Base-by-base conservation (phyloP, 2,329 filamentous ascomycete genomes). In the Beauveria caledonica region DNA sequence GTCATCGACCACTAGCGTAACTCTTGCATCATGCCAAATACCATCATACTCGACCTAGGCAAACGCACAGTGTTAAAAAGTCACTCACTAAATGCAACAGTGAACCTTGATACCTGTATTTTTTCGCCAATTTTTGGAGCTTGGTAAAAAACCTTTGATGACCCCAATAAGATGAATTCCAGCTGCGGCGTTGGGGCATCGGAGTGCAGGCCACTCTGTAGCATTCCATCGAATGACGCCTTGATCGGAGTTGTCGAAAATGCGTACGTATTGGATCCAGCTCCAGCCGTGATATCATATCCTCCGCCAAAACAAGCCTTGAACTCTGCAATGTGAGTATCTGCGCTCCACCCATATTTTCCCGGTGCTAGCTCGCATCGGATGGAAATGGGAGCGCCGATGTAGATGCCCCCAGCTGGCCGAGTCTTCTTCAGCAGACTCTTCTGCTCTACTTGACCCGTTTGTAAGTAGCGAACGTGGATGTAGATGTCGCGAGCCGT, bases 11-110 rank as follows among this genome's bases (percentile, higher is more conserved):
- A 60, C 52, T 52, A 53, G 51, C 40, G 58, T 62, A 40, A 60
- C 61, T 54, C 58, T 60, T 56, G 61, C 57, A 39, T 62, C 61
- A 46, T 62, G 46, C 61, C 61, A 62, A 21, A 17, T 9, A n/a
- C 23, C n/a, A 46, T 53, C 36, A 55, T 62, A 55, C 50, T 62
- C 55, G 50, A 62, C 59, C 48, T 59, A 23, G 11, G 19, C 48
- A n/a, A n/a, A 15, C 25, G 19, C 10, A 33, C 27, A 17, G 48
- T 10, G 23, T 13, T 19, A 29, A 29, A 29, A 50, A 8, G 17
- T 44, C 8, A 29, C 27, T 10, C 27, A 29, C 27, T 29, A 29
- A 9, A 29, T 29, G 10, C 8, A 29, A 29, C 27, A 10, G 27
- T 29, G 27, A 29, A 10, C 10, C 10, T 29, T 29, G 9, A 29